Conservation (phyloP, 75 land plant genomes). For the Picea sitchensis region DNA sequence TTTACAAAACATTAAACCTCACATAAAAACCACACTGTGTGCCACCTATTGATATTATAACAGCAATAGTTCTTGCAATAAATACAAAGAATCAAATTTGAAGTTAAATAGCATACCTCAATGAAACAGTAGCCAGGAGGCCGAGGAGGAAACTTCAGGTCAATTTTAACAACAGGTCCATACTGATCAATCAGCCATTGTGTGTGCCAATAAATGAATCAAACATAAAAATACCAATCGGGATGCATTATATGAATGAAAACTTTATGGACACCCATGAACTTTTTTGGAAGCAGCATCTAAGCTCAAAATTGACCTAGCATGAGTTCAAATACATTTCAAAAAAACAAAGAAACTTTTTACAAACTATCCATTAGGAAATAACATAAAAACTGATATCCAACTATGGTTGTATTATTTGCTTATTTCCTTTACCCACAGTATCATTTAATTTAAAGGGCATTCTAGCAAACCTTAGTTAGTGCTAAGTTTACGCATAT, state of each 20-base stretch:
- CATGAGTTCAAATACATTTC: neutral
- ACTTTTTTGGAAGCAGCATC: neutral
- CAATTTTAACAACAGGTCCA: slow-evolving; percentile 70
- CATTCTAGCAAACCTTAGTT: too few species aligned
- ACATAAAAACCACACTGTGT: neutral
- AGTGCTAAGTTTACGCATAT: too few species aligned
- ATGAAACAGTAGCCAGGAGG: slow-evolving; percentile 77
- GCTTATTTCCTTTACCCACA: too few species aligned
- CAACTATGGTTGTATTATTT: neutral
- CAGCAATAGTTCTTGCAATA: neutral
- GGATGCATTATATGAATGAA: neutral
- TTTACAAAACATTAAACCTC: neutral
- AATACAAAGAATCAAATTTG: neutral
- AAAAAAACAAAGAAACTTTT: neutral
- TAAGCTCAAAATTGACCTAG: neutral
- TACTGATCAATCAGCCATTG: slow-evolving; percentile 36
- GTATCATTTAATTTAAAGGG: too few species aligned
- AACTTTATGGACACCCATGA: too few species aligned
- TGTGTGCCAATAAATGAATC: neutral
- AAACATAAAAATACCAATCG: neutral
- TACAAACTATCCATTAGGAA: neutral
- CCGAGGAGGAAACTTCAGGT: slow-evolving; percentile 72
- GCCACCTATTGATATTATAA: neutral
- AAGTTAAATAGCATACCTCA: slow-evolving; percentile 40
- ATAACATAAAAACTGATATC: neutral